A percentile compares a stretch with the other conserved stretches of the same genome.
Conservation (phyloP, 306 rosid genomes). For the Gastrolobium villosum region DNA sequence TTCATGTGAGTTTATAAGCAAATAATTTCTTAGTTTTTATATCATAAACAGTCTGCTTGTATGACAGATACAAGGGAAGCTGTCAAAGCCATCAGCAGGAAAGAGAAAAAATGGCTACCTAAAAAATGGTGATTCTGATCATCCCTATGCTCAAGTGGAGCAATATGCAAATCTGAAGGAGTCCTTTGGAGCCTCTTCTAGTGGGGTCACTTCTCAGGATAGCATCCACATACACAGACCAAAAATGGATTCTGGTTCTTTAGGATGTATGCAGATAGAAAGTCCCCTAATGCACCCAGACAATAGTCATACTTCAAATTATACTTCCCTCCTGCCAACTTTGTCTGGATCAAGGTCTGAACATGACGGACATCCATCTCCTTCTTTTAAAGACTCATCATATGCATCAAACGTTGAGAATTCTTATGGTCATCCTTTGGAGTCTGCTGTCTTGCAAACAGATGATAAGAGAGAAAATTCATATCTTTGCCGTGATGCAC, state of each 20-base stretch:
- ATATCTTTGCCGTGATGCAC: slow-evolving; percentile 43
- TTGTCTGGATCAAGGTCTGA: slow-evolving; percentile 54
- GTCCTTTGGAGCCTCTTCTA: slow-evolving; percentile 45
- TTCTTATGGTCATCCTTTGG: slow-evolving; percentile 48
- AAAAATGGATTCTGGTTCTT: slow-evolving; percentile 43
- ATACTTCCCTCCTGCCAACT: slow-evolving; percentile 48
- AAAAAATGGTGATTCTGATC: slow-evolving; percentile 53
- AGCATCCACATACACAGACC: slow-evolving; percentile 50
- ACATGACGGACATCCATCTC: slow-evolving; percentile 45
- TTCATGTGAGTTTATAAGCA: slow-evolving; percentile 7
- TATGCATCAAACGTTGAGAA: slow-evolving; percentile 56
- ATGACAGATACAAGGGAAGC: slow-evolving; percentile 50
- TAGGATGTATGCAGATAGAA: slow-evolving; percentile 39
- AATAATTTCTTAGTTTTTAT: neutral
- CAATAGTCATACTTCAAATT: slow-evolving; percentile 42
- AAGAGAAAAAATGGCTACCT: slow-evolving; percentile 42
- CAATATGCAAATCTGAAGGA: slow-evolving; percentile 52
- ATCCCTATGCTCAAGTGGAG: slow-evolving; percentile 35
- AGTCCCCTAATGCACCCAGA: slow-evolving; percentile 45
- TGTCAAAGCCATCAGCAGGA: slow-evolving; percentile 50
- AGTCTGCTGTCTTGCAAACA: slow-evolving; percentile 46
- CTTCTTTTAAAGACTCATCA: slow-evolving; percentile 63
- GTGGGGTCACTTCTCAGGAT: slow-evolving; percentile 44
- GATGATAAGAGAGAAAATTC: slow-evolving; percentile 49
- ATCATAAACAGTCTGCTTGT: slow-evolving; percentile 20